phyloP scores from a whole-genome alignment of 2,329 filamentous ascomycete genomes.

The Clonostachys sp. region DNA sequence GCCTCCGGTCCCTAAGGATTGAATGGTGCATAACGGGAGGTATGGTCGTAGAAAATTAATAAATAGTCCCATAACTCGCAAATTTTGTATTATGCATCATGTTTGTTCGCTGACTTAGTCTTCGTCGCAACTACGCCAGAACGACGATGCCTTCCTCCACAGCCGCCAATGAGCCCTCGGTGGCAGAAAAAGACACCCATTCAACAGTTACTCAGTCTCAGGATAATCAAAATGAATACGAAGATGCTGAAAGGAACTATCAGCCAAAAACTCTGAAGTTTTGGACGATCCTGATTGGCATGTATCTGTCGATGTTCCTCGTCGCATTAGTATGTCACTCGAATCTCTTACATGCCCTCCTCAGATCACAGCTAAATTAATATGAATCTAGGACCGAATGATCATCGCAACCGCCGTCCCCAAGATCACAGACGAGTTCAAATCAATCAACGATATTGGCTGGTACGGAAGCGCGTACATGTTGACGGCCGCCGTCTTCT shows the following conservation, averaged over 20 bases:
- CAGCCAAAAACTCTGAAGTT: slow-evolving; percentile 48
- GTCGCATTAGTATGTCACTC: slow-evolving; percentile 29
- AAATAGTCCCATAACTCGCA: too few species aligned
- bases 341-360: neutral
- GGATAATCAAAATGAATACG: neutral
- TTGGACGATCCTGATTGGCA: slow-evolving; percentile 50
- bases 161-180: too few species aligned
- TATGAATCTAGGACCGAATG: neutral
- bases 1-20: too few species aligned
- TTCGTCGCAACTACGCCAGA: too few species aligned
- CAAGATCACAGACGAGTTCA: slow-evolving; percentile 44
- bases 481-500: slow-evolving; percentile 52
- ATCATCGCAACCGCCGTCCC: slow-evolving; percentile 33
- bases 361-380: neutral
- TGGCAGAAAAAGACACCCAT: too few species aligned
- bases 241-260: slow-evolving; percentile 35
- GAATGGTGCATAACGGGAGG: too few species aligned
- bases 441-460: slow-evolving; percentile 50
- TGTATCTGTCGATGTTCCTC: slow-evolving; percentile 46
- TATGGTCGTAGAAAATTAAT: too few species aligned
- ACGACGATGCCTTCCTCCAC: too few species aligned
- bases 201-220: too few species aligned
- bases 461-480: slow-evolving; percentile 59
- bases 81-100: too few species aligned
- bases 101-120: too few species aligned